These are phyloP conservation scores for Aspergillus fischeri DNA, from an alignment of 2,329 filamentous ascomycete genomes.

Conservation along the genomic window DNA sequence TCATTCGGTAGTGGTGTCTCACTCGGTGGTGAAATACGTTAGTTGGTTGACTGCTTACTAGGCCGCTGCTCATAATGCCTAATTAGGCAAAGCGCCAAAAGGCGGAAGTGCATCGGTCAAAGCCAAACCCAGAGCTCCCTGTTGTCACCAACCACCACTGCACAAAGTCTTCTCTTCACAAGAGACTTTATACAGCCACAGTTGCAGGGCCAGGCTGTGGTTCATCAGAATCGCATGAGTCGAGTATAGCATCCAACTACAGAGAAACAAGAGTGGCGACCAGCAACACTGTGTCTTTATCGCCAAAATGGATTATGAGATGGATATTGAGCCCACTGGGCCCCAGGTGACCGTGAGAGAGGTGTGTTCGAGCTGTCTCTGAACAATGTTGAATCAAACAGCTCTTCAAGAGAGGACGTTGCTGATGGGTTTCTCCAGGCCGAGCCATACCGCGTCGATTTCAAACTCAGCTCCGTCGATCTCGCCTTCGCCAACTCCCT, in stretches of 20 bases:
- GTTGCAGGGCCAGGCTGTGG: background rate
- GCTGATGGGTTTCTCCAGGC: slow-evolving; percentile 51
- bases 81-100: background rate
- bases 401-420: background rate
- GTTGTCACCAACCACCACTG: background rate
- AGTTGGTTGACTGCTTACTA: no score
- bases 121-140: background rate
- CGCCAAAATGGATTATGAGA: slow-evolving; percentile 41
- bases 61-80: background rate
- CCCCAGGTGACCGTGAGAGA: slow-evolving; percentile 48
- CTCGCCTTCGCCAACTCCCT: slow-evolving; percentile 90
- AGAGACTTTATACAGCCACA: background rate
- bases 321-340: slow-evolving; percentile 46
- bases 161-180: background rate
- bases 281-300: slow-evolving; percentile 19
- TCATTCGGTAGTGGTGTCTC: no score
- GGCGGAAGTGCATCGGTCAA: background rate
- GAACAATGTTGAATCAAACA: background rate
- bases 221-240: background rate
- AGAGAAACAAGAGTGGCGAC: slow-evolving; percentile 10
- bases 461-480: slow-evolving; percentile 84
- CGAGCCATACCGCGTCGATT: slow-evolving; percentile 77
- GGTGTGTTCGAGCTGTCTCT: slow-evolving; percentile 22
- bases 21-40: no score
- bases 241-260: background rate